Percentiles rank a stretch among this genome's conserved stretches.
phyloP scores from a whole-genome alignment of 805 yeast genomes.

The Sugiyamaella boreocaroliniensis region DNA sequence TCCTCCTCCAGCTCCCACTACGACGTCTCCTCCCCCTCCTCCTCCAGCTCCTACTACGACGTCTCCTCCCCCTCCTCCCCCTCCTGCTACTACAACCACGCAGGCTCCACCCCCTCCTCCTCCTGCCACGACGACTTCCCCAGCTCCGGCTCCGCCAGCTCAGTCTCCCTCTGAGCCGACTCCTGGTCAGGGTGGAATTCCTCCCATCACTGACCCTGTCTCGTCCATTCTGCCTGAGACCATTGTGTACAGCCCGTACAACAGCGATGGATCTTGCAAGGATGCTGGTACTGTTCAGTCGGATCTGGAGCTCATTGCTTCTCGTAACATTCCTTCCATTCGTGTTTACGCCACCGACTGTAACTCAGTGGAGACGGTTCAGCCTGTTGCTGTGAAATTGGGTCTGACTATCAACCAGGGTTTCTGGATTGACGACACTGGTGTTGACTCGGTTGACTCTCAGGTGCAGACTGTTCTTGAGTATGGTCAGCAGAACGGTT shows the following conservation, averaged over 20 bases:
- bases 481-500: conserved; percentile 47
- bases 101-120: conserved; percentile 31
- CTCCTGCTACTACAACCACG: conserved; percentile 23
- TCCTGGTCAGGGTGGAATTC: conserved; percentile 5
- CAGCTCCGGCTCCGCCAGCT: conserved; percentile 1
- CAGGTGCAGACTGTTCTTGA: conserved; percentile 48
- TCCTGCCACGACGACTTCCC: conserved; percentile 8
- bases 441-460: conserved; percentile 63
- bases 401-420: conserved; percentile 82
- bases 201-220: conserved; percentile 17
- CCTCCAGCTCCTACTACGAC: conserved; percentile 18
- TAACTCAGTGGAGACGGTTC: conserved; percentile 54
- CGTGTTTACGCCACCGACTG: conserved; percentile 90
- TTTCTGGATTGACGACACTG: conserved; percentile 63
- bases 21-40: conserved; percentile 26
- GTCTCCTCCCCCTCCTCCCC: conserved; percentile 1
- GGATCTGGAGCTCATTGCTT: conserved; percentile 53
- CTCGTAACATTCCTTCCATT: conserved; percentile 57
- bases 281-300: conserved; percentile 42
- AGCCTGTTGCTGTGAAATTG: conserved; percentile 49
- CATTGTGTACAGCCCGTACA: conserved; percentile 52
- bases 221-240: conserved; percentile 25
- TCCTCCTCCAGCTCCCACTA: neutral
- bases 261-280: conserved; percentile 62
- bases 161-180: conserved; percentile 4